phyloP scores from a whole-genome alignment of 768 basidiomycete species.

The Pleurotus djamor region DNA sequence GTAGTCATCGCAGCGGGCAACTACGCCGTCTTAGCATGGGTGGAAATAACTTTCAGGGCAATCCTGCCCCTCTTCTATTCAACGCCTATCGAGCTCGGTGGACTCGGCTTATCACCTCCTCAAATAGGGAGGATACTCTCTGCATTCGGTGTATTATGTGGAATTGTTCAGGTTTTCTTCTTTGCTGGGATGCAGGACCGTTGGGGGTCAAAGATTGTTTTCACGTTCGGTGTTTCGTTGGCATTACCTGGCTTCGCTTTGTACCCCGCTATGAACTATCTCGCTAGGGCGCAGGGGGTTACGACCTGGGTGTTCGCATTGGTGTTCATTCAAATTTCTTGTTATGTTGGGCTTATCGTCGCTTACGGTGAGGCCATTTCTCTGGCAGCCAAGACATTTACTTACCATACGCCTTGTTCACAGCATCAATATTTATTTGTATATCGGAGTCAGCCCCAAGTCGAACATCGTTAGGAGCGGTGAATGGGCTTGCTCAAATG shows the following conservation, averaged over 20 bases:
- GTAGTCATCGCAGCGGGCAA: conserved; percentile 69
- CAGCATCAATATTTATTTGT: neutral
- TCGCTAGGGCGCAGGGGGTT: conserved; percentile 29
- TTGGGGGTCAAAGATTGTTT: conserved; percentile 55
- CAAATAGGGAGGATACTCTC: conserved; percentile 54
- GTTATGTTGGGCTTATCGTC: conserved; percentile 26
- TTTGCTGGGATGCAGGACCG: conserved; percentile 50
- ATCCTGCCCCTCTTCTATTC: conserved; percentile 54
- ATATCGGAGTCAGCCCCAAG: conserved; percentile 1
- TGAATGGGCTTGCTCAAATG: conserved; percentile 1
- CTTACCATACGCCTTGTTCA: neutral
- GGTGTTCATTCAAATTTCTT: conserved; percentile 21
- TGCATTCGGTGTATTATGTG: conserved; percentile 49
- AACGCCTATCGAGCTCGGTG: conserved; percentile 54
- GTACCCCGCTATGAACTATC: conserved; percentile 47
- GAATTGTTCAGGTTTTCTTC: conserved; percentile 49
- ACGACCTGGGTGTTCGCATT: conserved; percentile 23
- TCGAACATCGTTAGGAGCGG: neutral
- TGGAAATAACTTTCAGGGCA: conserved; percentile 31
- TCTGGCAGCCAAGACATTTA: no score
- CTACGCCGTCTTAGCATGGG: conserved; percentile 64
- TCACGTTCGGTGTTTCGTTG: conserved; percentile 35
- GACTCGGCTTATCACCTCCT: conserved; percentile 52
- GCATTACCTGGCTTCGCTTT: conserved; percentile 42
- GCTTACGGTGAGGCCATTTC: conserved; percentile 21